Base-by-base conservation (phyloP, 75 land plant species). In the Ceratopteris richardii region DNA sequence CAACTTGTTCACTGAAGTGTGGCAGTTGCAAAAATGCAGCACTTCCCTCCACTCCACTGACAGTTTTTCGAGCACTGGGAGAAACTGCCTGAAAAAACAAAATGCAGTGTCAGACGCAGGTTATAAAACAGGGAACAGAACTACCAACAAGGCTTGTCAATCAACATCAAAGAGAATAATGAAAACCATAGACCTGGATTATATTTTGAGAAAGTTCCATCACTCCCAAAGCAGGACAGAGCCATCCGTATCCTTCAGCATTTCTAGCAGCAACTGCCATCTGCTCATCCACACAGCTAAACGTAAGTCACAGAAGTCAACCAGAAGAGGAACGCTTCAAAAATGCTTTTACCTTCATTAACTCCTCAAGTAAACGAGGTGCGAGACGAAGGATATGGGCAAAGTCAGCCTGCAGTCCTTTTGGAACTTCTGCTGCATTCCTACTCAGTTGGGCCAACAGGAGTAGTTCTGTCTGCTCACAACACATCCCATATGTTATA, bases 151-250 rank as follows among this genome's bases (percentile, higher is more conserved):
- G n/a, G n/a, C n/a, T n/a, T n/a, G n/a, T n/a, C n/a, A n/a, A n/a
- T n/a, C n/a, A n/a, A n/a, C n/a, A n/a, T n/a, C n/a, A n/a, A n/a
- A n/a, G n/a, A n/a, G n/a, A n/a, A n/a, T n/a, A n/a, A n/a, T n/a
- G n/a, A n/a, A n/a, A n/a, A n/a, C n/a, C n/a, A n/a, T n/a, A 20
- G n/a, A 90, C 98, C 98, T 93, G 98, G 60, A 89, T 72, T 51
- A 89, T 72, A 72, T 79, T 67, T 62, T 93, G 98, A 57, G 90
- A 89, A 60, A 93, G 87, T 65, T 93, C 98, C 71, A 93, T 71
- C 19, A 89, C 87, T 41, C 96, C 96, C 66, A 89, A 66, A 12
- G 98, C 96, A 72, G 98, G 98, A 56, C 98, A 78, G 44, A 89
- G 71, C 98, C 98, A 89, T 43, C 98, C 98, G 77, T 90, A 80